Base-by-base conservation (phyloP, 495 filamentous ascomycete species). In the Apiosordaria backusii region DNA sequence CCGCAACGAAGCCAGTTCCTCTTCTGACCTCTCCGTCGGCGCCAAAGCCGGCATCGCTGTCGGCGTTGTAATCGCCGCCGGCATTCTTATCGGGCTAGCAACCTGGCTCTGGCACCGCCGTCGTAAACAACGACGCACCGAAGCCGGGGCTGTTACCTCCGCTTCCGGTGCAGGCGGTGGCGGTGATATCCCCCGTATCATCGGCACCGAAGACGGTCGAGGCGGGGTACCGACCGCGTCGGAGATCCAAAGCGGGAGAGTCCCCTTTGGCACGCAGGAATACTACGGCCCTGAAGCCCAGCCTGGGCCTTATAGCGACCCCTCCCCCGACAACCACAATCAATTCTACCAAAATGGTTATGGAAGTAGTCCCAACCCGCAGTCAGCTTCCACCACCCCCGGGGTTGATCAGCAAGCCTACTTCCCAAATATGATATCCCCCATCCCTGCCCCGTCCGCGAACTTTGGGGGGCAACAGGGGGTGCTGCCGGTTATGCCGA, bases 41-140 rank as follows among this genome's bases (percentile, higher is more conserved):
- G 80, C 79, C 0, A 80, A 76, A 65, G 80, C 76, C 1, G 82
- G 82, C 45, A 77, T 84, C 10, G 80, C 75, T n/a, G 74, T 82
- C 19, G 82, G 80, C 19, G 77, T 76, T 9, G 78, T 74, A 6
- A 62, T 80, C 26, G 79, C 75, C 5, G 74, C 72, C 4, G 64
- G 74, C n/a, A 50, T 78, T 25, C 19, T 80, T 13, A 76, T 82
- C 63, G 77, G 76, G 4, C 65, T 62, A 3, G 62, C 74, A 10
- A 77, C 74, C 0, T 80, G 79, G 79, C 70, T 72, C 53, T 79
- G 73, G 52, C 54, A 81, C 57, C 70, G 67, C 23, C 70, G 69
- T 35, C 74, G 75, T n/a, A 70, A 69, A 45, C 50, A 59, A 64
- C 60, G 54, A 65, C 63, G 67, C 61, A 26, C 71, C 54, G 50